Conservation (phyloP, 2,329 filamentous ascomycete species). For the Zasmidium citrigriseum region DNA sequence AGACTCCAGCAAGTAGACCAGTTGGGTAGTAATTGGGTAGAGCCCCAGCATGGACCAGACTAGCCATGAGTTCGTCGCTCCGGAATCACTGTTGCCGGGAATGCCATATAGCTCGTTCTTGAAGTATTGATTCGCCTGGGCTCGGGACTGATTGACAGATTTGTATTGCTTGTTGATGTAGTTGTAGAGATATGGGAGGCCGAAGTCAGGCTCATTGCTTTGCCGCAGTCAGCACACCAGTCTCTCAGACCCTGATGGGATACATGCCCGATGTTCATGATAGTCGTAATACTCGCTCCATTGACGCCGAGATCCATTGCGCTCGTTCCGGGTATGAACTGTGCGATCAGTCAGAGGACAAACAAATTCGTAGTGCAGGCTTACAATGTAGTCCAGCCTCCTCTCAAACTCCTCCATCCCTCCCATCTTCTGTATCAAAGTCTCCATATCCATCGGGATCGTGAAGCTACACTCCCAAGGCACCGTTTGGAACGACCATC, state of each 20-base stretch:
- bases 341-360: too few relatives aligned
- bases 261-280: constrained; percentile 35
- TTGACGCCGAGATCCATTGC: constrained; percentile 38
- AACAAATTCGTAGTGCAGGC: too few relatives aligned
- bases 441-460: constrained; percentile 44
- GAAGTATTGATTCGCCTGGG: constrained; percentile 33
- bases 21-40: constrained; percentile 34
- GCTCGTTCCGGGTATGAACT: constrained; percentile 39
- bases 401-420: constrained; percentile 40
- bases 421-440: constrained; percentile 47
- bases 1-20: constrained; percentile 36
- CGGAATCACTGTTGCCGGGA: constrained; percentile 36
- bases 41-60: constrained; percentile 37
- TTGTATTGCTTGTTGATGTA: constrained; percentile 35
- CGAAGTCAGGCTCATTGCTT: constrained; percentile 23
- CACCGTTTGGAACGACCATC: constrained; percentile 45
- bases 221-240: neutral
- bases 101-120: constrained; percentile 31
- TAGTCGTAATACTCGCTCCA: constrained; percentile 37
- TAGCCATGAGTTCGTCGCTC: constrained; percentile 33
- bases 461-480: constrained; percentile 49
- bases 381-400: constrained; percentile 41
- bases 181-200: constrained; percentile 35
- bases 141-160: constrained; percentile 26
- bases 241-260: too few relatives aligned